phyloP scores from a whole-genome alignment of 495 filamentous ascomycete species.

The Bryoglossum gracile region DNA sequence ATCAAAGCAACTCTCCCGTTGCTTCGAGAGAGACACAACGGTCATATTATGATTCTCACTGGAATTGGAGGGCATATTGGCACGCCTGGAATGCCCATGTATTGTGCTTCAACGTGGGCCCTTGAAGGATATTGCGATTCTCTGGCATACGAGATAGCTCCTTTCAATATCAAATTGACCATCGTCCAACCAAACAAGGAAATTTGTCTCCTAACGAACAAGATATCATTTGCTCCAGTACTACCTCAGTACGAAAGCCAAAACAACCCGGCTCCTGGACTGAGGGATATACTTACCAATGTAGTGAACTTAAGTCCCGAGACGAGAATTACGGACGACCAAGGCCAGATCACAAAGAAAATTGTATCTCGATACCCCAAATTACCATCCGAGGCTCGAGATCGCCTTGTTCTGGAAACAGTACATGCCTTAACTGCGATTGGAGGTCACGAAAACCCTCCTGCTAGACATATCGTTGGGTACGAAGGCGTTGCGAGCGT shows the following conservation, averaged over 20 bases:
- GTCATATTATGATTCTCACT: conserved; percentile 85
- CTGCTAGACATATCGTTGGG: conserved; percentile 88
- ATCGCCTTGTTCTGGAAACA: conserved; percentile 75
- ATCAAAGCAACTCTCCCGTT: conserved; percentile 83
- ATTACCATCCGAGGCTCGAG: conserved; percentile 55
- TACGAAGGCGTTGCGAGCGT: conserved; percentile 82
- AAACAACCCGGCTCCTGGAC: conserved; percentile 69
- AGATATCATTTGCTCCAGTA: conserved; percentile 73
- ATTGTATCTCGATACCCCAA: conserved; percentile 66
- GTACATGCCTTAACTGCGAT: conserved; percentile 86
- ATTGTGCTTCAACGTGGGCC: conserved; percentile 88
- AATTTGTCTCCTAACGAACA: conserved; percentile 75
- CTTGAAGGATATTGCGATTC: conserved; percentile 98
- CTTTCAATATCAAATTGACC: conserved; percentile 93
- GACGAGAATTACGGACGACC: conserved; percentile 32
- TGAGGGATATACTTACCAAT: conserved; percentile 71
- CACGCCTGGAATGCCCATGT: conserved; percentile 84
- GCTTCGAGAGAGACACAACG: conserved; percentile 68
- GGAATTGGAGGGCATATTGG: conserved; percentile 90
- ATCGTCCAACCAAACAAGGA: conserved; percentile 86
- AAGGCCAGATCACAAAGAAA: conserved; percentile 32
- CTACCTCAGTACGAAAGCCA: conserved; percentile 64
- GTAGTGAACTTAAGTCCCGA: conserved; percentile 53
- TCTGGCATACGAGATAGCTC: conserved; percentile 91
- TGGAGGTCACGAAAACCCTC: conserved; percentile 91